A percentile compares a stretch with the other conserved stretches of the same genome.
Conservation (phyloP, 768 basidiomycete species). For the Lactifluus piperatus region DNA sequence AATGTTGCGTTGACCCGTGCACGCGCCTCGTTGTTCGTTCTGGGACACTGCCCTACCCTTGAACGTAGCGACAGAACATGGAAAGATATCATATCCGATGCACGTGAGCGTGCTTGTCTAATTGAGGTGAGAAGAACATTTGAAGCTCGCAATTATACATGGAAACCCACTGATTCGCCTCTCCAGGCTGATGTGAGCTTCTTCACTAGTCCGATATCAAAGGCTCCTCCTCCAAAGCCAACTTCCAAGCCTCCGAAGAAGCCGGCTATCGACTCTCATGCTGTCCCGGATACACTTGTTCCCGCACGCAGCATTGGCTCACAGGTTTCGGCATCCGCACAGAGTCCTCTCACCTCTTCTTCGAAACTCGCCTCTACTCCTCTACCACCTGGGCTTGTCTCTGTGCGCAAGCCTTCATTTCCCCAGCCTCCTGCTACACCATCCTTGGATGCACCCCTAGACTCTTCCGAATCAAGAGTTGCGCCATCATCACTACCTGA, state of each 20-base stretch:
- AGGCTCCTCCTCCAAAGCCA: not conserved
- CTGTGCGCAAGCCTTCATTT: not conserved
- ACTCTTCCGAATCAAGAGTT: not conserved
- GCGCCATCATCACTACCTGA: not conserved
- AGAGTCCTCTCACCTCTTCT: not conserved
- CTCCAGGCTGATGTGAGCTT: constrained; percentile 30
- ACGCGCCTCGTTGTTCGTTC: constrained; percentile 85
- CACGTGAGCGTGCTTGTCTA: constrained; percentile 53
- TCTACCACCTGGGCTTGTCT: not conserved
- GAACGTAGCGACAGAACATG: constrained; percentile 78
- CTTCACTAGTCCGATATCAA: constrained; percentile 29
- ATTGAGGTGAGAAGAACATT: constrained; percentile 47
- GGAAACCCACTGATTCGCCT: not conserved
- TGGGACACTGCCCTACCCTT: constrained; percentile 85
- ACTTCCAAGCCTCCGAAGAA: constrained; percentile 2
- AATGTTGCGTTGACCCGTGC: constrained; percentile 99
- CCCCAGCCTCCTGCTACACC: not conserved
- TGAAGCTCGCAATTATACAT: not conserved
- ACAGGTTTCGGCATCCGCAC: not conserved
- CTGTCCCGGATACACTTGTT: constrained; percentile 8
- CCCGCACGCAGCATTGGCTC: constrained; percentile 11
- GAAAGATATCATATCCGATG: constrained; percentile 70
- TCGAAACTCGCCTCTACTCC: not conserved
- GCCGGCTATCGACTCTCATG: not conserved
- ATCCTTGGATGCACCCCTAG: not conserved